These are phyloP conservation scores for Solanum hybrid DNA, from an alignment of 305 asterid genomes.

Conservation along the genomic window DNA sequence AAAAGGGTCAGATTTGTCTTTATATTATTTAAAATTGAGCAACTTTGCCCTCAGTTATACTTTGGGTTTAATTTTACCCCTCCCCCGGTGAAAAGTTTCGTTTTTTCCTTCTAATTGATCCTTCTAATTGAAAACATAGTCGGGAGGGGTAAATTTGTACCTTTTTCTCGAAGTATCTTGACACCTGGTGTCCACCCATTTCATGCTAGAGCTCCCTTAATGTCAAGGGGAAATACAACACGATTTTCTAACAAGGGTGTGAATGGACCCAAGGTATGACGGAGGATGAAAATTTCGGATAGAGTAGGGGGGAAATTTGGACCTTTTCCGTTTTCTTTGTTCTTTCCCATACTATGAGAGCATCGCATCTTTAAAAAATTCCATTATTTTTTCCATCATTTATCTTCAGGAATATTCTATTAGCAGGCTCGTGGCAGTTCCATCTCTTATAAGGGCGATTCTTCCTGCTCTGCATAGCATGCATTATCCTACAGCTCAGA, in stretches of 20 bases:
- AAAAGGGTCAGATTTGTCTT: neutral
- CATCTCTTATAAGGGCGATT: conserved; percentile 68
- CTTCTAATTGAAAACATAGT: neutral
- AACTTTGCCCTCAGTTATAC: neutral
- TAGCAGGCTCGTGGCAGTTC: conserved; percentile 79
- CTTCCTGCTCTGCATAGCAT: conserved; percentile 54
- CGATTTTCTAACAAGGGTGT: neutral
- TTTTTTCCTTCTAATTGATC: neutral
- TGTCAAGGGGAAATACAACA: neutral
- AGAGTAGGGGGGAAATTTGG: neutral
- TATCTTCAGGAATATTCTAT: conserved; percentile 61
- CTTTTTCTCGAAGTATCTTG: neutral
- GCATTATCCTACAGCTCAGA: conserved; percentile 23
- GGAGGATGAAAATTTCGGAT: neutral
- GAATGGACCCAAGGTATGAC: neutral
- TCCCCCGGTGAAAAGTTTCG: neutral
- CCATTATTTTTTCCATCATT: conserved; percentile 13
- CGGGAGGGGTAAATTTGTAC: neutral
- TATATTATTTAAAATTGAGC: neutral
- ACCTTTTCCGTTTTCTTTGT: neutral
- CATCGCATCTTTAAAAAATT: neutral
- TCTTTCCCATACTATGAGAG: neutral
- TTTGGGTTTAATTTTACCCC: neutral
- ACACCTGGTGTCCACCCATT: neutral
- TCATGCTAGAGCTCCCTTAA: neutral